Conservation (phyloP, 495 filamentous ascomycete species). For the Tuber magnatum region DNA sequence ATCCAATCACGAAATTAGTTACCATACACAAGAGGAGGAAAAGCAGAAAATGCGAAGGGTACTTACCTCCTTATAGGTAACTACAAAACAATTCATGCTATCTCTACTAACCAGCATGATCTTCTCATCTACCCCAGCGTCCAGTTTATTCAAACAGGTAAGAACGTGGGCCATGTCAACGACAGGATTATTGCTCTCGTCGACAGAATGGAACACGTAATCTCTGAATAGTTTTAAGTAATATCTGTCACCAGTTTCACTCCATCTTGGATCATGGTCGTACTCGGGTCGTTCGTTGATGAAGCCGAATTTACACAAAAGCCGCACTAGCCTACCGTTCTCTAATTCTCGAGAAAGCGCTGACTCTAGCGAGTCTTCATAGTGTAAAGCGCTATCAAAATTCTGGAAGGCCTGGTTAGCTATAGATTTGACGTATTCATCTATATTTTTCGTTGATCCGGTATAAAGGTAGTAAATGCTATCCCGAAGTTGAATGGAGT, state of each 20-base stretch:
- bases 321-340: constrained; percentile 76
- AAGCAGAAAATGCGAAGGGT: not conserved
- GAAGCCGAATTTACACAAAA: constrained; percentile 73
- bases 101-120: constrained; percentile 79
- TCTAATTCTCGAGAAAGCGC: constrained; percentile 75
- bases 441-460: constrained; percentile 59
- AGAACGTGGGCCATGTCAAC: constrained; percentile 80
- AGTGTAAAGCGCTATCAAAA: constrained; percentile 66
- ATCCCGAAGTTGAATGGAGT: constrained; percentile 65
- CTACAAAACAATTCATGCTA: constrained; percentile 75
- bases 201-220: constrained; percentile 93
- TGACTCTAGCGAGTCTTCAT: constrained; percentile 59
- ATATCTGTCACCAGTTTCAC: constrained; percentile 84
- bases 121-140: constrained; percentile 81
- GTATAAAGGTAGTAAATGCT: constrained; percentile 62
- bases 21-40: not conserved
- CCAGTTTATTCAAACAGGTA: constrained; percentile 77
- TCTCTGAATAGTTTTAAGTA: constrained; percentile 89
- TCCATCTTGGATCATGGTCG: constrained; percentile 67
- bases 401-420: constrained; percentile 56
- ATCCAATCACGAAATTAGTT: not conserved
- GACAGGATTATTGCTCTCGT: constrained; percentile 69
- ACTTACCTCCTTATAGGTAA: constrained; percentile 67
- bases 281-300: constrained; percentile 86
- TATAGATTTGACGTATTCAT: constrained; percentile 68